Base-by-base conservation (phyloP, 352 stramenopile genomes). In the Pythium oligandrum region DNA sequence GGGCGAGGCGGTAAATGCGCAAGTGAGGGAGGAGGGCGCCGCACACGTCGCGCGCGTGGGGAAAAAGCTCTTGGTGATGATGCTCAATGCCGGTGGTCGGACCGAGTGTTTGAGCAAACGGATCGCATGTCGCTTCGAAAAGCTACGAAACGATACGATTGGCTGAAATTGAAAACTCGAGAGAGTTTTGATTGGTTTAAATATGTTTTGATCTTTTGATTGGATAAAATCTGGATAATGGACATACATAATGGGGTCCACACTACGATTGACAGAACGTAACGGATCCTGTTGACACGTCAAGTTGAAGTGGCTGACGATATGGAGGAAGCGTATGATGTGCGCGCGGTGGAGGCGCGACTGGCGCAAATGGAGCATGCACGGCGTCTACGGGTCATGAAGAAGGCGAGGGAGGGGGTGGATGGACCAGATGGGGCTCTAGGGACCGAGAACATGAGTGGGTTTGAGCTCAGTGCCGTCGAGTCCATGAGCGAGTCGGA, bases 101-200 rank as follows among this genome's bases (percentile, higher is more conserved):
- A 66, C 61, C 59, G 6, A 44, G 34, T 78, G 69, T 71, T 78
- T 78, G 69, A 55, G 57, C 69, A 78, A 78, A 75, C 63, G 43
- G 30, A 32, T 11, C n/a, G n/a, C 34, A 49, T 30, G 17, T 26
- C 17, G 17, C 17, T 26, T 26, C 17, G 37, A 57, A 53, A 40
- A 61, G 47, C 53, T 57, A 66, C 43, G 6, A 26, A 4, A 6
- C 12, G 9, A 30, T 48, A 3, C 26, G 55, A 69, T 71, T 70
- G 55, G 64, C 36, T 39, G 52, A 62, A 63, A 64, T 45, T 49
- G 37, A 4, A 4, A 9, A 2, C 4, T 30, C 47, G 35, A 51
- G 39, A 59, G 17, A 26, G 17, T 26, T 26, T 26, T 0, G 17
- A 26, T 26, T 26, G 17, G 17, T 26, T 26, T 26, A 26, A 26